A percentile compares a stretch with the other conserved stretches of the same genome.
phyloP scores from a whole-genome alignment of 2,329 filamentous ascomycete genomes.

The Fusarium domesticum region DNA sequence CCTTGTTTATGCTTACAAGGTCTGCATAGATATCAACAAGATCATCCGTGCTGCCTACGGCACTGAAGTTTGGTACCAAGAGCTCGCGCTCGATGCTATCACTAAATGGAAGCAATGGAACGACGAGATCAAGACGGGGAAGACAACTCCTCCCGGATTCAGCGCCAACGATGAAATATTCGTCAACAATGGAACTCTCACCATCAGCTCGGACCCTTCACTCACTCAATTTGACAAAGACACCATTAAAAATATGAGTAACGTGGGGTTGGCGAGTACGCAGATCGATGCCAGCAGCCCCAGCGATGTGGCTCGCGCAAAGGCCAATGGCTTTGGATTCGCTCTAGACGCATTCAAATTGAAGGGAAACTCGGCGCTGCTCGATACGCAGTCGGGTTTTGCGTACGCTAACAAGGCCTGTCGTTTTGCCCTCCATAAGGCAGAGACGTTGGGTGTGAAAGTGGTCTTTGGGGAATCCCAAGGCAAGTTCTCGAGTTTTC shows the following conservation, averaged over 20 bases:
- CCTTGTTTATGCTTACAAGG: no score
- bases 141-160: neutral
- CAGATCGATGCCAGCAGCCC: neutral
- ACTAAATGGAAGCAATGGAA: slow-evolving; percentile 39
- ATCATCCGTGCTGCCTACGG: slow-evolving; percentile 57
- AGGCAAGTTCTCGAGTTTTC: neutral
- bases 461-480: neutral
- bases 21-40: slow-evolving; percentile 54
- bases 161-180: neutral
- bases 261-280: neutral
- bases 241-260: neutral
- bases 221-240: neutral
- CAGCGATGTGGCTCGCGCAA: neutral
- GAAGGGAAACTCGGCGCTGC: neutral
- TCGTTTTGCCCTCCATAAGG: slow-evolving; percentile 4
- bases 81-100: slow-evolving; percentile 51
- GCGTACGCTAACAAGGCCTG: slow-evolving; percentile 2
- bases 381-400: neutral
- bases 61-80: slow-evolving; percentile 52
- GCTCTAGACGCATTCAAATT: neutral
- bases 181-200: neutral
- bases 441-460: neutral
- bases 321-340: neutral
- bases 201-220: neutral
- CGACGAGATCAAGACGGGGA: no score